Evolutionary conservation across 108 stramenopile genomes (phyloP).

Genomic region (Cyclotella distinguenda): DNA sequence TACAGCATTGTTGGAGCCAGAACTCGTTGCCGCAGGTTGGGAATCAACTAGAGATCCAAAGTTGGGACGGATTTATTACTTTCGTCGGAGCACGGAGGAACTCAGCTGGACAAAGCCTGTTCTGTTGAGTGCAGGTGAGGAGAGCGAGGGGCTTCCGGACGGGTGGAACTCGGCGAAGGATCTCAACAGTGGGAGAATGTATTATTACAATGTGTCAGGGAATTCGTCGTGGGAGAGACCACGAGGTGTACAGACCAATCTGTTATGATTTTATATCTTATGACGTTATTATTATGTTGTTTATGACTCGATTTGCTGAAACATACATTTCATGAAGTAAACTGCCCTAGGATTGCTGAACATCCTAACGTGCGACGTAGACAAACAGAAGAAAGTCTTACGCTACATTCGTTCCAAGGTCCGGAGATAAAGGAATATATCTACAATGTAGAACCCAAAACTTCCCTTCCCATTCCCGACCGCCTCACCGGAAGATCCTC

Average conservation of each 20-base stretch:
- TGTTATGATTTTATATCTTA: no score
- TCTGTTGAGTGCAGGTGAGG: not conserved
- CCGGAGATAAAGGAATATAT: no score
- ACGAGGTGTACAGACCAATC: not conserved
- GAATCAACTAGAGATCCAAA: slow-evolving; percentile 63
- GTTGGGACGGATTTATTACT: slow-evolving; percentile 76
- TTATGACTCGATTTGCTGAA: no score
- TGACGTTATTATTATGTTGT: no score
- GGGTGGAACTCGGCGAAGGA: slow-evolving; percentile 76
- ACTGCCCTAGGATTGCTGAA: no score
- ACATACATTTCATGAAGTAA: no score
- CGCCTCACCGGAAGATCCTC: no score
- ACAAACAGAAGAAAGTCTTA: no score
- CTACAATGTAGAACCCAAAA: no score
- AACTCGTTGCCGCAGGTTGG: slow-evolving; percentile 36
- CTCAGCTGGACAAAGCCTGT: slow-evolving; percentile 62
- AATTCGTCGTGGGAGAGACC: slow-evolving; percentile 74
- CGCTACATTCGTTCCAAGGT: no score
- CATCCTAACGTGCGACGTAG: no score
- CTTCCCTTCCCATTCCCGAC: no score
- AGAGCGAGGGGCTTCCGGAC: slow-evolving; percentile 43
- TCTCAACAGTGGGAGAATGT: slow-evolving; percentile 54
- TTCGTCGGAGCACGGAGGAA: slow-evolving; percentile 56
- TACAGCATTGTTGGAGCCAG: slow-evolving; percentile 18
- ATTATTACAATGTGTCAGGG: slow-evolving; percentile 68